Conservation (phyloP, 352 stramenopile species). For the Globisporangium emineosum region DNA sequence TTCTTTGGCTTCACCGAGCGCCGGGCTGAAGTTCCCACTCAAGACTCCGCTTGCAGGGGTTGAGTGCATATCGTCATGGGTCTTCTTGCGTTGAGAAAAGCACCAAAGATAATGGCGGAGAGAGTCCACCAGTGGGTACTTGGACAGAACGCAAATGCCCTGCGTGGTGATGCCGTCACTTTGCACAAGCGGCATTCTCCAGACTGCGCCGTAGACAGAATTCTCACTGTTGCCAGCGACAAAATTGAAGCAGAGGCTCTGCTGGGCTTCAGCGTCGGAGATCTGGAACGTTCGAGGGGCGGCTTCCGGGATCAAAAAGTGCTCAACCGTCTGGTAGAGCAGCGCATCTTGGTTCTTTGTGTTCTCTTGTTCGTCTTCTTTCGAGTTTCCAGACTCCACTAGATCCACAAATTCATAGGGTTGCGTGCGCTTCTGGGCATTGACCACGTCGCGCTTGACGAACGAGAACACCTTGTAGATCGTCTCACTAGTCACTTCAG, state of each 20-base stretch:
- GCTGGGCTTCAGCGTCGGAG: slow-evolving; percentile 10
- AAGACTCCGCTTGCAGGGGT: neutral
- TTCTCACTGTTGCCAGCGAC: slow-evolving; percentile 34
- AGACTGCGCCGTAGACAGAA: slow-evolving; percentile 39
- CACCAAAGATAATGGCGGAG: slow-evolving; percentile 37
- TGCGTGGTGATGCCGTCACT: slow-evolving; percentile 6
- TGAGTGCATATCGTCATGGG: neutral
- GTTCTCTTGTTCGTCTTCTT: neutral
- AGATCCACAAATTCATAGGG: slow-evolving; percentile 9
- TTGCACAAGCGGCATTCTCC: slow-evolving; percentile 23
- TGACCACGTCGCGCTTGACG: slow-evolving; percentile 8
- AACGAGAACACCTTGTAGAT: slow-evolving; percentile 28
- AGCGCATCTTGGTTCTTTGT: neutral
- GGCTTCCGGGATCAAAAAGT: slow-evolving; percentile 43
- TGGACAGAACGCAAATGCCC: slow-evolving; percentile 55
- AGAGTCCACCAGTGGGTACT: slow-evolving; percentile 46
- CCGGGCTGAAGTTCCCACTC: neutral
- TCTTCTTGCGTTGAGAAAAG: slow-evolving; percentile 14
- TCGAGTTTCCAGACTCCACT: neutral
- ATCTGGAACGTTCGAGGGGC: slow-evolving; percentile 13
- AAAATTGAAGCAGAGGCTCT: slow-evolving; percentile 51
- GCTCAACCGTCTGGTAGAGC: slow-evolving; percentile 31
- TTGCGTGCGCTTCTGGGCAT: neutral
- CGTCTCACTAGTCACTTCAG: slow-evolving; percentile 18
- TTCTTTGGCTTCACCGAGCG: neutral